A percentile compares a stretch with the other conserved stretches of the same genome.
Conservation (phyloP, 1,284 basidiomycete species). For the Sanguinoderma infundibulare region DNA sequence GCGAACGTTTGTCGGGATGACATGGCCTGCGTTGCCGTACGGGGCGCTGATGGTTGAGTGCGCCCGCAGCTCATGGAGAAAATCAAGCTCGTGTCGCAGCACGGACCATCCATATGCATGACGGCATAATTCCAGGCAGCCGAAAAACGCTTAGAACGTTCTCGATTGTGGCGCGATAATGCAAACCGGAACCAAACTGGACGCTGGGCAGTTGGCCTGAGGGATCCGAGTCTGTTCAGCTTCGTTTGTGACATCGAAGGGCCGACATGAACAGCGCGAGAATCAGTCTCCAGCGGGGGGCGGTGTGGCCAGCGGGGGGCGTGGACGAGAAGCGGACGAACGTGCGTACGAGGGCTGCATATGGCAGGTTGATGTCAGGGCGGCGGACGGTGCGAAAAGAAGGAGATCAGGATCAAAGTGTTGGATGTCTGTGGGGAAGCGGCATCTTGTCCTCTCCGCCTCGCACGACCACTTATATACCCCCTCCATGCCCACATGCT, state of each 20-base stretch:
- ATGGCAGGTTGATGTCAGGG: slow-evolving; percentile 1
- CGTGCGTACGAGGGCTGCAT: slow-evolving; percentile 8
- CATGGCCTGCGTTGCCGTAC: not conserved
- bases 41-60: not conserved
- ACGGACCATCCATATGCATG: not conserved
- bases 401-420: slow-evolving; percentile 18
- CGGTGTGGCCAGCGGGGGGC: not conserved
- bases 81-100: not conserved
- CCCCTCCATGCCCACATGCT: slow-evolving; percentile 5
- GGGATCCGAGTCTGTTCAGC: not conserved
- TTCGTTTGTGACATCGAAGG: slow-evolving; percentile 6
- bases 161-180: not conserved
- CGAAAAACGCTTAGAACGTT: not conserved
- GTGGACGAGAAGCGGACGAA: slow-evolving; percentile 3
- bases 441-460: slow-evolving; percentile 1
- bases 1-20: not conserved
- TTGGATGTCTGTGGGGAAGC: slow-evolving; percentile 8
- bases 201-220: not conserved
- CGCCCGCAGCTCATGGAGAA: not conserved
- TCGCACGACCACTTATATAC: slow-evolving; percentile 12
- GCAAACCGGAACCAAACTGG: too few species aligned
- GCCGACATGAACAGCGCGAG: not conserved
- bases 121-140: not conserved
- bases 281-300: not conserved
- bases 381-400: not conserved